phyloP scores from a whole-genome alignment of 1,284 basidiomycete genomes.

The Exsudoporus floridanus region DNA sequence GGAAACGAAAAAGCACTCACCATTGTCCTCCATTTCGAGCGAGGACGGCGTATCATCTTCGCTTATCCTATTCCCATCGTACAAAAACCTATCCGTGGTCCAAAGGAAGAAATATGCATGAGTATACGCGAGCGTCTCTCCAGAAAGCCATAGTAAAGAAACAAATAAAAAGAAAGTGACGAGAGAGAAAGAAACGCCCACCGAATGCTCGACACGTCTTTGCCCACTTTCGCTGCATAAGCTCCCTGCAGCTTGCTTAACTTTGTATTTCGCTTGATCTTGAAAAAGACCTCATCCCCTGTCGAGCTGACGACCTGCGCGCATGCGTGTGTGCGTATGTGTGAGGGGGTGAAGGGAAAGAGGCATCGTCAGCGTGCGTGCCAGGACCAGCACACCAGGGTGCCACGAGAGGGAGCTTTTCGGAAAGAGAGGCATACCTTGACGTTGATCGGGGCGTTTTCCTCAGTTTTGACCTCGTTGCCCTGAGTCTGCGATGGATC shows the following conservation, averaged over 20 bases:
- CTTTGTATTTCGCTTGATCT: constrained; percentile 95
- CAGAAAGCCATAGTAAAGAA: background rate
- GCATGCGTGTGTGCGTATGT: background rate
- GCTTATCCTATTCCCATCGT: constrained; percentile 79
- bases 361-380: background rate
- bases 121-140: background rate
- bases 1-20: constrained; percentile 37
- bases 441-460: constrained; percentile 77
- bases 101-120: background rate
- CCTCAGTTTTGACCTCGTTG: constrained; percentile 64
- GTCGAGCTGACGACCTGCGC: constrained; percentile 69
- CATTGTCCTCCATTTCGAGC: constrained; percentile 85
- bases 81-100: constrained; percentile 65
- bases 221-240: constrained; percentile 92
- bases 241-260: constrained; percentile 91
- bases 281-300: constrained; percentile 95
- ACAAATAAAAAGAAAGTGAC: background rate
- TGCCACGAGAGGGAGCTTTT: background rate
- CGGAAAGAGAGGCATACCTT: constrained; percentile 49
- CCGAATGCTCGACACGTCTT: constrained; percentile 85
- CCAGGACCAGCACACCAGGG: background rate
- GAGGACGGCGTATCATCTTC: constrained; percentile 84
- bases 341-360: background rate
- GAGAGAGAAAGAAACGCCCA: constrained; percentile 41
- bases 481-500: constrained; percentile 38